phyloP scores from a whole-genome alignment of 768 basidiomycete genomes.

The Boletus sensibilis region DNA sequence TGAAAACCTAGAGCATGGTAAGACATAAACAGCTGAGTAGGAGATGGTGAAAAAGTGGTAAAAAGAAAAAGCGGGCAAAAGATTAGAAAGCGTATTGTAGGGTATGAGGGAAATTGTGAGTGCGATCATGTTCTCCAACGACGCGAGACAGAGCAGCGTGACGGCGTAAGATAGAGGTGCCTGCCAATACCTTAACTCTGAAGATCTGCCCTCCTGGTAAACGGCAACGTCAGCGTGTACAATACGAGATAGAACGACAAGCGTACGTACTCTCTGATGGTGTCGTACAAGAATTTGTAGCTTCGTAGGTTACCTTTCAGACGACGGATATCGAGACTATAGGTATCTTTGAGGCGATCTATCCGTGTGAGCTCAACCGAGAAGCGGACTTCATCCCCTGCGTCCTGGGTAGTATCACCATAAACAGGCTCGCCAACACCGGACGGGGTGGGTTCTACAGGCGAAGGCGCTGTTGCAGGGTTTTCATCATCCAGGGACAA shows the following conservation, averaged over 20 bases:
- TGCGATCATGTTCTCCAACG: conserved; percentile 1
- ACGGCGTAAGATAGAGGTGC: conserved; percentile 19
- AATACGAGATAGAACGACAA: conserved; percentile 10
- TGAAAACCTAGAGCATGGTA: conserved; percentile 21
- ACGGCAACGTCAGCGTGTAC: conserved; percentile 9
- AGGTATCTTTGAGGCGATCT: conserved; percentile 86
- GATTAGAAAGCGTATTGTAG: conserved; percentile 30
- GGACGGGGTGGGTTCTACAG: conserved; percentile 38
- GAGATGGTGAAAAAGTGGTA: conserved; percentile 4
- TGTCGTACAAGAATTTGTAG: conserved; percentile 91
- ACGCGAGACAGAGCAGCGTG: neutral
- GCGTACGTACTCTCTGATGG: conserved; percentile 72
- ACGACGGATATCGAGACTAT: conserved; percentile 87
- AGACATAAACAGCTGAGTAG: conserved; percentile 20
- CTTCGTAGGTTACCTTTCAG: conserved; percentile 90
- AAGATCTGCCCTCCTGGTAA: conserved; percentile 37
- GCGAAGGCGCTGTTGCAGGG: conserved; percentile 20
- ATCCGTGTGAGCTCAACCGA: conserved; percentile 91
- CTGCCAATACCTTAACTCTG: conserved; percentile 34
- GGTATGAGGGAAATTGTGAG: conserved; percentile 27
- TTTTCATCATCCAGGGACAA: conserved; percentile 51
- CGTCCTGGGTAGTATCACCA: conserved; percentile 77
- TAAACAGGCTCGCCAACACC: conserved; percentile 59
- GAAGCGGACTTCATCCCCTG: conserved; percentile 95
- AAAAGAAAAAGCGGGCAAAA: conserved; percentile 1